A percentile compares a stretch with the other conserved stretches of the same genome.
phyloP scores from a whole-genome alignment of 1,284 basidiomycete species.

The Lignosus rhinocerotis region DNA sequence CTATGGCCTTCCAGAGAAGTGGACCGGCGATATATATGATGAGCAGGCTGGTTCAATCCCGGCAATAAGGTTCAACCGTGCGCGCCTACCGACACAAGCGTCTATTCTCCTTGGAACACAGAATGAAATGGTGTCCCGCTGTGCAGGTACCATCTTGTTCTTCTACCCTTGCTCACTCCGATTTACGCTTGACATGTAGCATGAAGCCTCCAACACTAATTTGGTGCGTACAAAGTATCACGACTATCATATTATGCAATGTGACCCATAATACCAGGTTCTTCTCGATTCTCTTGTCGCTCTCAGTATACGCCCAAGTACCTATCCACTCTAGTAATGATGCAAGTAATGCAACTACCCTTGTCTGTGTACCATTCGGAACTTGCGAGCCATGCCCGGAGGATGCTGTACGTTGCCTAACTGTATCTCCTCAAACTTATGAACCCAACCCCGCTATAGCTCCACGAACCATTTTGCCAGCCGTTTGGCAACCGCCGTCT shows the following conservation, averaged over 20 bases:
- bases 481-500: conserved; percentile 88
- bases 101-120: too few relatives aligned
- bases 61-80: too few relatives aligned
- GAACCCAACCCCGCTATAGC: conserved; percentile 42
- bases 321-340: conserved; percentile 5
- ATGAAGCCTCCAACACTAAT: conserved; percentile 7
- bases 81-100: too few relatives aligned
- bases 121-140: neutral
- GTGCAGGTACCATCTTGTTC: neutral
- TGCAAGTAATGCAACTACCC: conserved; percentile 21
- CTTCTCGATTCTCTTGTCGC: conserved; percentile 9
- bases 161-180: neutral
- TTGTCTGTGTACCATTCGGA: conserved; percentile 76
- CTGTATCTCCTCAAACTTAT: neutral
- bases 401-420: conserved; percentile 61
- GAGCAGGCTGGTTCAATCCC: too few relatives aligned
- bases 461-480: conserved; percentile 84
- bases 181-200: conserved; percentile 12
- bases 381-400: conserved; percentile 82
- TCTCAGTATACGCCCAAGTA: conserved; percentile 7
- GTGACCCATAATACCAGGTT: conserved; percentile 6
- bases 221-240: conserved; percentile 1
- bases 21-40: too few relatives aligned
- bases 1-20: too few relatives aligned
- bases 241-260: too few relatives aligned